phyloP scores from a whole-genome alignment of 805 yeast genomes.

The Candida sithepensis region DNA sequence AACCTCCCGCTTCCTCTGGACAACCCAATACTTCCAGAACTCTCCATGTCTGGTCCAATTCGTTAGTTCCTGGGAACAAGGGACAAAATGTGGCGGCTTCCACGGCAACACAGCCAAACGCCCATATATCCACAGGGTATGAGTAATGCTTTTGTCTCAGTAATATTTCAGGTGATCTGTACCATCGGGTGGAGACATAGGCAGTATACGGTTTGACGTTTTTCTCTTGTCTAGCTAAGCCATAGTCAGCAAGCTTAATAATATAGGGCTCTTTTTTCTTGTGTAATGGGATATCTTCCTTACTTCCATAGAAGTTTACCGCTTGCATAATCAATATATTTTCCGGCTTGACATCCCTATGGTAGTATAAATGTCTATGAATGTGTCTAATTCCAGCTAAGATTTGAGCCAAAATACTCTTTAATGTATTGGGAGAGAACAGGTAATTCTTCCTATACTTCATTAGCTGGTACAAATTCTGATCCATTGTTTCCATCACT shows the following conservation, averaged over 20 bases:
- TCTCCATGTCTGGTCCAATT: constrained; percentile 72
- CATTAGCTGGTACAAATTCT: constrained; percentile 75
- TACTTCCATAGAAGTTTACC: constrained; percentile 46
- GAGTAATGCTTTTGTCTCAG: constrained; percentile 61
- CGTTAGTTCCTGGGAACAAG: constrained; percentile 78
- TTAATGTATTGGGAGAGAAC: constrained; percentile 57
- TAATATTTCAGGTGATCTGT: constrained; percentile 77
- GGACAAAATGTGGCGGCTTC: constrained; percentile 74
- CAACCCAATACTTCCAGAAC: constrained; percentile 70
- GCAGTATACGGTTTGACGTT: constrained; percentile 61
- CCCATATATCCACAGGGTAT: constrained; percentile 79
- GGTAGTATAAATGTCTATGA: constrained; percentile 65
- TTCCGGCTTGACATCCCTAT: constrained; percentile 93
- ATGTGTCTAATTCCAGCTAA: constrained; percentile 79
- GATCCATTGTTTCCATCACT: constrained; percentile 86
- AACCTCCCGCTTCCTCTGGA: constrained; percentile 42
- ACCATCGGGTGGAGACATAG: constrained; percentile 84
- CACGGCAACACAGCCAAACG: constrained; percentile 75
- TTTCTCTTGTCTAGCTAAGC: constrained; percentile 61
- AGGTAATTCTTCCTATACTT: constrained; percentile 49
- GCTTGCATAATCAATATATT: constrained; percentile 72
- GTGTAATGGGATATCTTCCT: constrained; percentile 37
- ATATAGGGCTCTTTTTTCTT: constrained; percentile 45
- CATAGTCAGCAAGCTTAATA: constrained; percentile 77
- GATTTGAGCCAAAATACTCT: constrained; percentile 67